Conservation (phyloP, 179 eudicot genomes). For the Kewa caespitosa region DNA sequence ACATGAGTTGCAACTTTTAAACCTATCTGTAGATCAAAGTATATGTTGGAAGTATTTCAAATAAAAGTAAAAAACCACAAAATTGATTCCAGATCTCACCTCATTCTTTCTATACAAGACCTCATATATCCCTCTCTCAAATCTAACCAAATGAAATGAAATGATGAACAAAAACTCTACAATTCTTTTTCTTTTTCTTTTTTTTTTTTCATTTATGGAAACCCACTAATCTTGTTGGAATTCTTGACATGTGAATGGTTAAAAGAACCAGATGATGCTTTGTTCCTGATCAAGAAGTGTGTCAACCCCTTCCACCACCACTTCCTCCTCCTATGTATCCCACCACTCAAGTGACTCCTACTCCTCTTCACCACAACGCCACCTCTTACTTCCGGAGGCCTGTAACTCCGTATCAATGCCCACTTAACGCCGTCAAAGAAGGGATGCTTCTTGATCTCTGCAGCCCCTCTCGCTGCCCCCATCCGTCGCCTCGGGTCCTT, state of each 20-base stretch:
- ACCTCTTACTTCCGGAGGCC: conserved; percentile 77
- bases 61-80: neutral
- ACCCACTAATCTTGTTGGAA: neutral
- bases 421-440: conserved; percentile 79
- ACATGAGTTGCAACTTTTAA: neutral
- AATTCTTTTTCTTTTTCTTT: too few species aligned
- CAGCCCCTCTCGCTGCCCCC: conserved; percentile 69
- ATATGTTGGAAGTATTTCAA: neutral
- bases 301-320: conserved; percentile 66
- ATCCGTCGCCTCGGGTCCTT: conserved; percentile 66
- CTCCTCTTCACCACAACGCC: conserved; percentile 46
- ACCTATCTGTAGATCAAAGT: neutral
- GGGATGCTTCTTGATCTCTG: conserved; percentile 81
- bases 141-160: neutral
- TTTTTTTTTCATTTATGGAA: neutral
- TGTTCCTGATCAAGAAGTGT: conserved; percentile 40
- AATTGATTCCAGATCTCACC: neutral
- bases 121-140: neutral
- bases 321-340: conserved; percentile 38
- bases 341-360: conserved; percentile 36
- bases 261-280: neutral
- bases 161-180: neutral
- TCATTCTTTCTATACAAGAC: neutral
- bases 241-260: neutral
- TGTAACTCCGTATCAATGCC: conserved; percentile 77